Evolutionary conservation across 495 filamentous ascomycete genomes (phyloP).

Genomic region (Hypoxylon crocopeplum): DNA sequence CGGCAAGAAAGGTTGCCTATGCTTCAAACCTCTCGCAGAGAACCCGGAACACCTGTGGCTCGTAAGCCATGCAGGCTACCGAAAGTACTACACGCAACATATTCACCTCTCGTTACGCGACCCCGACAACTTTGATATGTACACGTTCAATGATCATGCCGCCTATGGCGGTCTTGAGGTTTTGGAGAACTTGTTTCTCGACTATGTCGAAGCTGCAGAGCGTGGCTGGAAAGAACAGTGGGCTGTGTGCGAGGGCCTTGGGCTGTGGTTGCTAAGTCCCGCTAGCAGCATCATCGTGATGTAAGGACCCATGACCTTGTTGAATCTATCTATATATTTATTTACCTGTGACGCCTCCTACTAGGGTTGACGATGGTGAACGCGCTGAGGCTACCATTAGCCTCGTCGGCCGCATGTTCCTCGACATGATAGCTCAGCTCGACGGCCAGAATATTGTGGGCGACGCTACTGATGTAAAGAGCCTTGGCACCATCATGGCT

Average conservation of each 20-base stretch:
- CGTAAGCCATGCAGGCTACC: conserved; percentile 45
- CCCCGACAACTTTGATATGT: conserved; percentile 47
- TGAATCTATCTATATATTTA: background rate
- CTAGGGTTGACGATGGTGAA: conserved; percentile 41
- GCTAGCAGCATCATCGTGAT: background rate
- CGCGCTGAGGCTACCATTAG: conserved; percentile 14
- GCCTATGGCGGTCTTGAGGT: conserved; percentile 45
- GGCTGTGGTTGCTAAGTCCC: conserved; percentile 12
- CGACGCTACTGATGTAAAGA: conserved; percentile 39
- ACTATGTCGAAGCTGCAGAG: conserved; percentile 41
- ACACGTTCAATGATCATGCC: conserved; percentile 47
- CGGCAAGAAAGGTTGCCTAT: conserved; percentile 46
- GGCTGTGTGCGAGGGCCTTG: conserved; percentile 43
- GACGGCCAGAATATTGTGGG: conserved; percentile 36
- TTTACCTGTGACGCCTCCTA: background rate
- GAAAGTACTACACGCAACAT: conserved; percentile 31
- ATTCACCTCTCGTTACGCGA: conserved; percentile 33
- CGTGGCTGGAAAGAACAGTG: conserved; percentile 45
- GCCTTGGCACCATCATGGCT: conserved; percentile 46
- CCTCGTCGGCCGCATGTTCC: conserved; percentile 46
- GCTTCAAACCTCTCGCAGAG: conserved; percentile 44
- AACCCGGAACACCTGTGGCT: conserved; percentile 52
- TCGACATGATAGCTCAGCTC: conserved; percentile 45
- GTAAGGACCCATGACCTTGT: background rate
- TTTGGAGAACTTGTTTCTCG: conserved; percentile 47